Conservation (phyloP, 169 alveolate genomes). For the Eimeria tenella region DNA sequence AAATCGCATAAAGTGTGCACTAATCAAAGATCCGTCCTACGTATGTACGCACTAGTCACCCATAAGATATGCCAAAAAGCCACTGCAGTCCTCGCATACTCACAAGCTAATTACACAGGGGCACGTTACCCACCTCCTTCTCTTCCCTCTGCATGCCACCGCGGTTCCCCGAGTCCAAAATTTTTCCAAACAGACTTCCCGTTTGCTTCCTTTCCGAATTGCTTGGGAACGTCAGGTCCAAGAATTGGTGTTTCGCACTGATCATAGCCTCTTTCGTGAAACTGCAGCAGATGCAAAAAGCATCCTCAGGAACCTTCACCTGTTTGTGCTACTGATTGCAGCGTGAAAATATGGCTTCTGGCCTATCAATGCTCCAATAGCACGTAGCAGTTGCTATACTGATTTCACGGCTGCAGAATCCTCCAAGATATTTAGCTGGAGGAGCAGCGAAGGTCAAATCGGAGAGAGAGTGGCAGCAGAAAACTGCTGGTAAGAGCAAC, state of each 20-base stretch:
- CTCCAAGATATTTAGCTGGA: not conserved
- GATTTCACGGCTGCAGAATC: not conserved
- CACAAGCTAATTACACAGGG: not conserved
- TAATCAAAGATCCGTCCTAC: too few species aligned
- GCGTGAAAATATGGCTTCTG: too few species aligned
- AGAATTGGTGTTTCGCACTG: slow-evolving; percentile 79
- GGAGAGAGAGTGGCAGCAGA: not conserved
- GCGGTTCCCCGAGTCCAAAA: slow-evolving; percentile 40
- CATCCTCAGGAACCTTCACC: too few species aligned
- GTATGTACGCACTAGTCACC: too few species aligned
- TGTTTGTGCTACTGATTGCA: too few species aligned
- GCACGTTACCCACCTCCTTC: slow-evolving; percentile 12
- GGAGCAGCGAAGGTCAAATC: not conserved
- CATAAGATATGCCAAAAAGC: too few species aligned
- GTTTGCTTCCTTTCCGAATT: slow-evolving; percentile 55
- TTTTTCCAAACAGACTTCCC: slow-evolving; percentile 53
- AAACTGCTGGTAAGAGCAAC: not conserved
- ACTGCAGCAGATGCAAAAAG: slow-evolving; percentile 34
- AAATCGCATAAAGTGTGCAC: too few species aligned
- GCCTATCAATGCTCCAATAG: too few species aligned
- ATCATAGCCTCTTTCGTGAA: slow-evolving; percentile 82
- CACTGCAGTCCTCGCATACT: too few species aligned
- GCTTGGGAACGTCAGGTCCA: slow-evolving; percentile 76
- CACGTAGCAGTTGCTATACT: too few species aligned
- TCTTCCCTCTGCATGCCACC: not conserved